Conservation (phyloP, 768 basidiomycete species). For the Crassisporium funariophilum region DNA sequence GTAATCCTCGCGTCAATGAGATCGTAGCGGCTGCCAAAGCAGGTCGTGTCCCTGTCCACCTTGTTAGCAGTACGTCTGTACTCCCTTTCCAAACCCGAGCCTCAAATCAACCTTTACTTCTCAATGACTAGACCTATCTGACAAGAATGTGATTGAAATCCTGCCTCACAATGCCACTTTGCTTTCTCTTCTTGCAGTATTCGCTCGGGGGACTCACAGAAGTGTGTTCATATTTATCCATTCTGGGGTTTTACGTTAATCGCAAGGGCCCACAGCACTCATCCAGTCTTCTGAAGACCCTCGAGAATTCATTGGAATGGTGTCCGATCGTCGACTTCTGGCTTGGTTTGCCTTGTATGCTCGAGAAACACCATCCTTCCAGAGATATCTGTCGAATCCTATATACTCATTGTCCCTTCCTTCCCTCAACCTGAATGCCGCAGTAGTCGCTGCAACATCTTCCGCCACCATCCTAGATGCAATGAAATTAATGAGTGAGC, state of each 20-base stretch:
- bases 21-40: conserved; percentile 76
- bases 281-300: conserved; percentile 50
- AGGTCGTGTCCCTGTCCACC: conserved; percentile 70
- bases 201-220: conserved; percentile 73
- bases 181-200: conserved; percentile 62
- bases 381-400: conserved; percentile 52
- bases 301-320: conserved; percentile 62
- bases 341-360: conserved; percentile 66
- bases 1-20: conserved; percentile 60
- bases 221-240: too few species aligned
- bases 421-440: conserved; percentile 61
- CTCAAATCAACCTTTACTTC: conserved; percentile 1
- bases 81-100: background rate
- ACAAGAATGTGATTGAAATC: conserved; percentile 77
- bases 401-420: conserved; percentile 61
- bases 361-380: conserved; percentile 46
- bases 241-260: too few species aligned
- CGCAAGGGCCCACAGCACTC: conserved; percentile 54
- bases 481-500: conserved; percentile 84
- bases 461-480: conserved; percentile 71
- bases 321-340: conserved; percentile 74
- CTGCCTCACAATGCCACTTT: conserved; percentile 65
- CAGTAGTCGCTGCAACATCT: conserved; percentile 65
- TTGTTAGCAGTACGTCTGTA: conserved; percentile 69
- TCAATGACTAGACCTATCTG: conserved; percentile 64